Base-by-base conservation (phyloP, 352 stramenopile genomes). In the Pythium phragmiticola region DNA sequence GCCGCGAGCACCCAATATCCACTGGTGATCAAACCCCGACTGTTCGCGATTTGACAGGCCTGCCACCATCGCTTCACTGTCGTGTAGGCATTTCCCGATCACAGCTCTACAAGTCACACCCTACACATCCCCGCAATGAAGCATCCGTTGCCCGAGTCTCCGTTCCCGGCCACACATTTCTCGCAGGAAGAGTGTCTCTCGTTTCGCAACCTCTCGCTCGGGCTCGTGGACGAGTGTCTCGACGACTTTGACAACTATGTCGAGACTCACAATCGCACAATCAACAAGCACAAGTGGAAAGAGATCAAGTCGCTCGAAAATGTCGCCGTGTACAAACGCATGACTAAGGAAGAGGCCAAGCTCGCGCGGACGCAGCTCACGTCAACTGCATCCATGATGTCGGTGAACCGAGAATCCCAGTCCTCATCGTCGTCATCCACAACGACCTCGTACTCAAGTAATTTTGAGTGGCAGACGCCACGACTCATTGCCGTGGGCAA, bases 221-320 rank as follows among this genome's bases (percentile, higher is more conserved):
- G 47, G 26, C 46, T 69, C 39, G 63, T 69, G 13, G 42, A 41
- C 5, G 47, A 61, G 23, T 51, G 46, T 0, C 12, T 68, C 13
- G 54, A 23, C 23, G 61, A 63, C 14, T 53, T 42, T 21, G 46
- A 68, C 19, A 33, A 17, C 33, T 62, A 46, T 16, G 26, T 47
- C 16, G 33, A 49, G 9, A 14, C 17, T 1, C 34, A 48, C 11
- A 51, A 55, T 9, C 60, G 46, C 23, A 37, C 13, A 17, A 21
- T 68, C 34, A 42, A 12, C 11, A 34, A 62, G 30, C 30, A 55
- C n/a, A 41, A 60, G n/a, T 62, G 56, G 56, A 62, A 62, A 46
- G 28, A 21, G 14, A n/a, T 62, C 56, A 62, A 62, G 33, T 46
- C 16, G 37, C 56, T 43, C 34, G 56, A 62, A 43, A 34, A 11